Evolutionary conservation across 2,329 filamentous ascomycete genomes (phyloP), one percentile per base, ranked within the genome.

Genomic region (Seiridium cupressi): DNA sequence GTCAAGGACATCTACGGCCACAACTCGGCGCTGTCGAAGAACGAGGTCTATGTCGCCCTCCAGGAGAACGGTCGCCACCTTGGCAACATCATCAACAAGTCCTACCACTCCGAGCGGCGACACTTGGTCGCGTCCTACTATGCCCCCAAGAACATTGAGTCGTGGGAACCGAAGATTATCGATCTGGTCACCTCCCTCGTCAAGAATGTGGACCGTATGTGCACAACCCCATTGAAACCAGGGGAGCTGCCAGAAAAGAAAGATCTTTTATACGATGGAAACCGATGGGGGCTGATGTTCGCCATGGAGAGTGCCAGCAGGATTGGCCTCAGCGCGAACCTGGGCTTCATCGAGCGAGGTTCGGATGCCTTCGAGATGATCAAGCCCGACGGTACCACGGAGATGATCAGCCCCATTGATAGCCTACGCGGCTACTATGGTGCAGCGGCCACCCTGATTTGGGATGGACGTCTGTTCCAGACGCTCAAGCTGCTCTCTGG

Each of bases 211-310:
- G 49, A 59, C 4, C 13, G 5, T 3, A 7, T 35, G 38, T 55
- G 57, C 35, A 59, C 49, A 42, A 2, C 38, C 13, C 51, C 55
- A 60, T 13, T 60, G 60, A 57, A 61, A 67, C 47, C 63, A 63
- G 49, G 57, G 32, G 62, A 61, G 51, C 51, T 48, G 51, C 44
- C 60, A 4, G 35, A 65, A 55, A 64, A 64, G 54, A 51, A 55
- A 10, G 63, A 66, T 56, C 64, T 69, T 63, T 47, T 51, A 34
- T 59, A 55, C 60, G 58, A 65, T 31, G 67, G 63, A 31, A 51
- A 54, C 48, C 58, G 65, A 9, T 60, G 62, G 60, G 38, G 7
- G 7, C 13, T 42, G 1, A 7, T 62, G 3, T 69, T 32, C 49
- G 10, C 9, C 4, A 32, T 55, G 10, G 57, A 59, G n/a, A 10